Evolutionary conservation across 2,329 filamentous ascomycete genomes (phyloP), one percentile per base, ranked within the genome.

Genomic region (Calonectria pseudoreteaudii): DNA sequence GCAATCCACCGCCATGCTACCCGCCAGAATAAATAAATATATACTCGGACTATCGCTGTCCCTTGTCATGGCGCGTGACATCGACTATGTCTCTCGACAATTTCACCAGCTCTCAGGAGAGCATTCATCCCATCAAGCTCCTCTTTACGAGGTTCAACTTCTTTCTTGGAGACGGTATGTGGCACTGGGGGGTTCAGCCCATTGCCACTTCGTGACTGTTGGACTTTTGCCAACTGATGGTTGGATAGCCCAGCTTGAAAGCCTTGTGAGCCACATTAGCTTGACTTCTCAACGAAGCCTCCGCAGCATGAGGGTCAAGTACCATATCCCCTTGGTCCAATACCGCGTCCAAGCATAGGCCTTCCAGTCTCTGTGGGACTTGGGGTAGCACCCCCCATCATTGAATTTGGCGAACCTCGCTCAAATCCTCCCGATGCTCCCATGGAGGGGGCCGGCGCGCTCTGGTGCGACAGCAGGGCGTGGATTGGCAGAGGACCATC

Each of bases 81-180:
- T 62, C 76, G 77, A 66, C 77, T 75, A 66, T 86, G 83, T 52
- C 87, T 86, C 71, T 89, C 88, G 49, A 92, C 89, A 74, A 92
- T 90, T 77, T 92, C 90, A 38, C 90, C 90, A 13, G 91, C 91
- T 74, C 86, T 86, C 2, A 92, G 81, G 14, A 93, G 83, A 9
- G 91, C 91, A 73, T 86, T 91, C 83, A 93, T 90, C 2, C 91
- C 90, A 74, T 92, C 90, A 26, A 92, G 82, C 4, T 80, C 80
- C 13, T 71, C 60, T 60, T 78, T 83, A 4, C 65, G 47, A 8
- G 82, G 80, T 7, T 75, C 76, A 28, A 66, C 66, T 20, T 76
- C 65, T 34, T 50, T 82, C 20, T 78, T 65, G 6, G 76, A 70
- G 23, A 72, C 62, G 8, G 77, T 71, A 64, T 80, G 76, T 62